Conservation (phyloP, 2,329 filamentous ascomycete species). For the Aureobasidium leucospermi region DNA sequence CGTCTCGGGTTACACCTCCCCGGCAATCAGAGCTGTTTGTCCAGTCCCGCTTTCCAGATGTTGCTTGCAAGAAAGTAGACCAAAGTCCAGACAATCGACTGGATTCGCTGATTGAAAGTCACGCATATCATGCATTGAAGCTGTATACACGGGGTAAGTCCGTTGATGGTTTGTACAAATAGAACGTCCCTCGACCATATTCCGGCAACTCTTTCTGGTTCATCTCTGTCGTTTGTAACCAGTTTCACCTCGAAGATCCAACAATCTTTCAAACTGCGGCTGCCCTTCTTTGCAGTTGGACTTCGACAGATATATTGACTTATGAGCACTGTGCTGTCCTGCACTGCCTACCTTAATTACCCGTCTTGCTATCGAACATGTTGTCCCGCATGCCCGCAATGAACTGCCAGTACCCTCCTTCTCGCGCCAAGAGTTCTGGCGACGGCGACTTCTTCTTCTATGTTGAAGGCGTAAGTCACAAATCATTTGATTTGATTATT, state of each 20-base stretch:
- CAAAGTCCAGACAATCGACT: not conserved
- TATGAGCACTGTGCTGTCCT: not conserved
- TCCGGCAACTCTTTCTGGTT: not conserved
- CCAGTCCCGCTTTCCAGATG: not conserved
- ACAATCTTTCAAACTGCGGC: not conserved
- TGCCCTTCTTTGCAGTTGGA: not conserved
- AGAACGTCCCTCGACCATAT: not conserved
- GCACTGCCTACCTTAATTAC: not conserved
- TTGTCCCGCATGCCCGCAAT: not conserved
- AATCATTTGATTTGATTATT: too few species aligned
- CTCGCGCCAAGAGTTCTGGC: not conserved
- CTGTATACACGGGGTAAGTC: not conserved
- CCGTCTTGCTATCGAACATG: not conserved
- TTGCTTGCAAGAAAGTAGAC: not conserved
- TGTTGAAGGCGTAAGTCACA: constrained; percentile 10
- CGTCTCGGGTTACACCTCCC: not conserved
- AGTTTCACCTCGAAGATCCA: not conserved
- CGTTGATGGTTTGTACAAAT: not conserved
- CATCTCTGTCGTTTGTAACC: not conserved
- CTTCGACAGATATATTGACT: not conserved
- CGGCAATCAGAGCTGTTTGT: not conserved
- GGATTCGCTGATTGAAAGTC: not conserved
- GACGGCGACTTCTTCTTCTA: constrained; percentile 11
- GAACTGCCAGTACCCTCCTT: not conserved
- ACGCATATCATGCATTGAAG: constrained; percentile 4